A percentile compares a stretch with the other conserved stretches of the same genome.
Evolutionary conservation across 2,329 filamentous ascomycete species (phyloP).

Genomic region (Stemphylium vesicarium): DNA sequence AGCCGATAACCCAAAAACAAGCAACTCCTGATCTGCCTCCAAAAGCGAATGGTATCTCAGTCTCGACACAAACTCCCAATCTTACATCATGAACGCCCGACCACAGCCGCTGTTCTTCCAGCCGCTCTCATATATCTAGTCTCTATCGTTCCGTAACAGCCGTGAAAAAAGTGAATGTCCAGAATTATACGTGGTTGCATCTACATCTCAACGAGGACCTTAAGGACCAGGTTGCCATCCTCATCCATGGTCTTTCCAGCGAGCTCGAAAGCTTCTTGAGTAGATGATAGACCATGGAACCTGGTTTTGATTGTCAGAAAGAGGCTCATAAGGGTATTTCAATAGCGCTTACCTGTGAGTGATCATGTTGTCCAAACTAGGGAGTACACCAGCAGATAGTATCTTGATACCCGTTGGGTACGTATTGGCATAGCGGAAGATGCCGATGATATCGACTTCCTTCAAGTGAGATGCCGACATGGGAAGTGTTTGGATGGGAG

Average conservation of each 20-base stretch:
- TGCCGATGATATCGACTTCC: slow-evolving; percentile 64
- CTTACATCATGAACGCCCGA: slow-evolving; percentile 18
- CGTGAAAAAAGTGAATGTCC: slow-evolving; percentile 9
- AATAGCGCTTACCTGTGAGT: slow-evolving; percentile 51
- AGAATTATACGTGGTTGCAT: slow-evolving; percentile 1
- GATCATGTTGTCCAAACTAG: slow-evolving; percentile 58
- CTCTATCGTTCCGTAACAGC: slow-evolving; percentile 14
- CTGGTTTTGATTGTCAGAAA: slow-evolving; percentile 12
- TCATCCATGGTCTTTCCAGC: slow-evolving; percentile 60
- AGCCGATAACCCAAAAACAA: background rate
- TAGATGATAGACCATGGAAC: slow-evolving; percentile 54
- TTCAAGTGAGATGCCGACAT: slow-evolving; percentile 62
- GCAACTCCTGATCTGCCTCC: slow-evolving; percentile 9
- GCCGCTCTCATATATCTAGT: slow-evolving; percentile 10
- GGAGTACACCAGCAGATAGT: slow-evolving; percentile 58
- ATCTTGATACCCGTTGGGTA: slow-evolving; percentile 63
- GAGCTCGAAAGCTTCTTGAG: slow-evolving; percentile 59
- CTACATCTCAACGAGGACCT: slow-evolving; percentile 52
- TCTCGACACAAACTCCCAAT: slow-evolving; percentile 10
- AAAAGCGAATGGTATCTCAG: slow-evolving; percentile 25
- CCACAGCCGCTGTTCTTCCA: background rate
- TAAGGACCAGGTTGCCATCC: slow-evolving; percentile 59
- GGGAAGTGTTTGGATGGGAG: slow-evolving; percentile 60
- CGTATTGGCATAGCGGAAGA: slow-evolving; percentile 62
- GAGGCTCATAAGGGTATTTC: too few species aligned